Conservation (phyloP, 2,329 filamentous ascomycete species). For the Hypomyces rosellus region DNA sequence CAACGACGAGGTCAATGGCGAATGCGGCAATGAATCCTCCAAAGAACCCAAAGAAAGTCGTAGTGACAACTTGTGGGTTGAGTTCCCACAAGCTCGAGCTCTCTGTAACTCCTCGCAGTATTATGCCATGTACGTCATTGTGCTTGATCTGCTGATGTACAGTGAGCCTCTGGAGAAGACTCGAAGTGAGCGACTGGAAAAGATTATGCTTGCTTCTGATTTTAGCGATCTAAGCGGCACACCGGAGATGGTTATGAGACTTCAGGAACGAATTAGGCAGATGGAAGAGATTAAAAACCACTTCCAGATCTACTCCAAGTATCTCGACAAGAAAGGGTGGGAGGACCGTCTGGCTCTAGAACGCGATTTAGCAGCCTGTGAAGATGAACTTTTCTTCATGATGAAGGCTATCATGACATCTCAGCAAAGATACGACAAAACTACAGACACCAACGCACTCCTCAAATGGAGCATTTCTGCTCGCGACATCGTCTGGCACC, state of each 20-base stretch:
- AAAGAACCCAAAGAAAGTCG: constrained; percentile 61
- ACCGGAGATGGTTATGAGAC: constrained; percentile 82
- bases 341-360: constrained; percentile 85
- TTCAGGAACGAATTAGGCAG: constrained; percentile 89
- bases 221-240: constrained; percentile 95
- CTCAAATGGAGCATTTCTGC: constrained; percentile 92
- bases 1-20: constrained; percentile 80
- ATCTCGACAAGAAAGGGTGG: constrained; percentile 84
- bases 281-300: constrained; percentile 94
- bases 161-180: constrained; percentile 96
- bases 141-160: constrained; percentile 90
- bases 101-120: constrained; percentile 97
- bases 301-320: constrained; percentile 87
- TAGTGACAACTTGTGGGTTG: constrained; percentile 96
- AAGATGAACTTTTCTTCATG: constrained; percentile 98
- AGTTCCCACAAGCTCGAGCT: constrained; percentile 90
- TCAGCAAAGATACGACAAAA: constrained; percentile 72
- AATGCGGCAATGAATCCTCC: constrained; percentile 40
- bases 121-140: constrained; percentile 97
- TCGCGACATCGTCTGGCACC: constrained; percentile 93
- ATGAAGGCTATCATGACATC: constrained; percentile 99
- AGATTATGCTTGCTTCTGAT: constrained; percentile 97
- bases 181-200: constrained; percentile 88
- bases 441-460: constrained; percentile 68
- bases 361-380: constrained; percentile 78